A percentile compares a stretch with the other conserved stretches of the same genome.
phyloP scores from a whole-genome alignment of 208 protist genomes.

The Trypanosoma melophagium region DNA sequence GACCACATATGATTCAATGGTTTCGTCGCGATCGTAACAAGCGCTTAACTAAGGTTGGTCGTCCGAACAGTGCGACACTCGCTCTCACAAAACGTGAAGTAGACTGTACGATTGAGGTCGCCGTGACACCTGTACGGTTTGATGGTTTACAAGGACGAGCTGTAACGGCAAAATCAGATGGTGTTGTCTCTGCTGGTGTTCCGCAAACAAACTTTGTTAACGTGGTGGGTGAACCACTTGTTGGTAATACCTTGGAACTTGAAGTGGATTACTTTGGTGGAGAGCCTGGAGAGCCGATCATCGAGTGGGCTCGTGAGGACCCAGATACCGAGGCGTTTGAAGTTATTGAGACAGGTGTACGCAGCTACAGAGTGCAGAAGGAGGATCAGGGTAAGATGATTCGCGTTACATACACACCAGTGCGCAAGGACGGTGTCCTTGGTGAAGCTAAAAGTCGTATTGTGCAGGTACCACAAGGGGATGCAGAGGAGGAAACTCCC shows the following conservation, averaged over 20 bases:
- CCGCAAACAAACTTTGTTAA: constrained; percentile 67
- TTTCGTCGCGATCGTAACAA: constrained; percentile 64
- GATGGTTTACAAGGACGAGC: constrained; percentile 75
- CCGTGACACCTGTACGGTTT: constrained; percentile 77
- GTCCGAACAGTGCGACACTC: constrained; percentile 65
- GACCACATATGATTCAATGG: constrained; percentile 87
- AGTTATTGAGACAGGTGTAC: constrained; percentile 44
- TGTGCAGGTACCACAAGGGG: constrained; percentile 33
- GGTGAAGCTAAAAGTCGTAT: constrained; percentile 72
- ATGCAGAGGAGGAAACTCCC: constrained; percentile 10
- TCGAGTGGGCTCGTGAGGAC: constrained; percentile 72
- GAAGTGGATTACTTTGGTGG: constrained; percentile 80
- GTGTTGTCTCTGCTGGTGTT: constrained; percentile 45
- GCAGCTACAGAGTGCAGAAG: constrained; percentile 56
- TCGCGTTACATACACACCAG: constrained; percentile 80
- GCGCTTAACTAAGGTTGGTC: constrained; percentile 58
- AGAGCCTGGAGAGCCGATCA: constrained; percentile 58
- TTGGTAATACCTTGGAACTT: constrained; percentile 60
- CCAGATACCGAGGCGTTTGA: constrained; percentile 60
- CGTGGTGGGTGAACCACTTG: constrained; percentile 61
- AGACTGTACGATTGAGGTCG: constrained; percentile 83
- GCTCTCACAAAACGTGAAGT: constrained; percentile 76
- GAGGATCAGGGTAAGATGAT: constrained; percentile 79
- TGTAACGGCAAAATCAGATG: constrained; percentile 46
- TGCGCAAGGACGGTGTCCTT: constrained; percentile 69